phyloP scores from a whole-genome alignment of 1,284 basidiomycete genomes.

The Cutaneotrichosporon sp. region DNA sequence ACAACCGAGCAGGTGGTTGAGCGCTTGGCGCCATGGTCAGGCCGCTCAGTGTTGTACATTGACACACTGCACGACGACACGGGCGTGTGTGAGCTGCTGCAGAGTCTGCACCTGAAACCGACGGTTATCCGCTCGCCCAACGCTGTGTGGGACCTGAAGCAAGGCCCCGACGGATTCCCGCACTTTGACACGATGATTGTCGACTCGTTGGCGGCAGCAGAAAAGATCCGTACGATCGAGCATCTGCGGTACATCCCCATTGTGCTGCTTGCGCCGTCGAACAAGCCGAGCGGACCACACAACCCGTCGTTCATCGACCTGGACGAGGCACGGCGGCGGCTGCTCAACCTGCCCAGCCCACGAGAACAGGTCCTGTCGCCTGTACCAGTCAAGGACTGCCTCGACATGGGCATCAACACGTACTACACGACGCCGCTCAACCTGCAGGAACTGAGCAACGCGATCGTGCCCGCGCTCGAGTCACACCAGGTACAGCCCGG shows the following conservation, averaged over 20 bases:
- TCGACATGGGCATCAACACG: constrained; percentile 48
- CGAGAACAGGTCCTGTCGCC: constrained; percentile 42
- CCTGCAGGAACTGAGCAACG: constrained; percentile 83
- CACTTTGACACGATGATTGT: constrained; percentile 95
- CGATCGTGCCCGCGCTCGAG: constrained; percentile 89
- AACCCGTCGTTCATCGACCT: constrained; percentile 46
- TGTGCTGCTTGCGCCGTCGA: constrained; percentile 74
- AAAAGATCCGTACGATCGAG: constrained; percentile 84
- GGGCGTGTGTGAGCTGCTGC: constrained; percentile 71
- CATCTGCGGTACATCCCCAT: constrained; percentile 95
- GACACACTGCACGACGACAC: constrained; percentile 76
- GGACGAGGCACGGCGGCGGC: constrained; percentile 35
- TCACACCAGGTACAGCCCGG: constrained; percentile 80
- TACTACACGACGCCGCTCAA: constrained; percentile 75
- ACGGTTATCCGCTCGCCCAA: constrained; percentile 70
- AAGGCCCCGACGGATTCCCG: constrained; percentile 63
- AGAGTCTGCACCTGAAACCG: constrained; percentile 74
- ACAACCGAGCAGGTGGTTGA: constrained; percentile 62
- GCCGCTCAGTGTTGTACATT: constrained; percentile 72
- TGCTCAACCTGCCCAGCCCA: constrained; percentile 40
- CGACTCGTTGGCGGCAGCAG: constrained; percentile 76
- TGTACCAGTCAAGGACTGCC: constrained; percentile 48
- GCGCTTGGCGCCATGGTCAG: constrained; percentile 71
- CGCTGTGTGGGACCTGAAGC: constrained; percentile 63
- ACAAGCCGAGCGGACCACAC: constrained; percentile 30